Conservation (phyloP, 1,284 basidiomycete genomes). For the Thelephora terrestris region DNA sequence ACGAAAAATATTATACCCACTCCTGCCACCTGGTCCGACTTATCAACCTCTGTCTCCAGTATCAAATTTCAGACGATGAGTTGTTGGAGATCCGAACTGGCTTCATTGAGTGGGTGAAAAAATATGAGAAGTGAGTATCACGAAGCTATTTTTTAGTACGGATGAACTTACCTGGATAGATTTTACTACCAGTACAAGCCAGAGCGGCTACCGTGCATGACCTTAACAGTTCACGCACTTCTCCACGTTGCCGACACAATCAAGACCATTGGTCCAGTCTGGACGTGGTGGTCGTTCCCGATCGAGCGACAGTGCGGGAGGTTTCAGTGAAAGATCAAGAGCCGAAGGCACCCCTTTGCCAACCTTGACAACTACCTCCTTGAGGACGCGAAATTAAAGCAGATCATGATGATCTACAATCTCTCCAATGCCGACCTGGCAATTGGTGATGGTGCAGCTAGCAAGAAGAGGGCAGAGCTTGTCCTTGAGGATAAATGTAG, state of each 20-base stretch:
- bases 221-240: slow-evolving; percentile 29
- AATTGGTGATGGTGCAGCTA: too few species aligned
- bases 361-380: too few species aligned
- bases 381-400: too few species aligned
- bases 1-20: slow-evolving; percentile 29
- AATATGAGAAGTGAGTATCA: slow-evolving; percentile 30
- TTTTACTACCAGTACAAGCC: slow-evolving; percentile 29
- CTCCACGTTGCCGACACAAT: slow-evolving; percentile 27
- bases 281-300: slow-evolving; percentile 29
- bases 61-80: slow-evolving; percentile 26
- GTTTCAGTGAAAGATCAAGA: not conserved
- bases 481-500: not conserved
- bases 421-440: too few species aligned
- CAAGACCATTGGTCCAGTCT: slow-evolving; percentile 22
- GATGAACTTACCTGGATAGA: slow-evolving; percentile 15
- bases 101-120: slow-evolving; percentile 30
- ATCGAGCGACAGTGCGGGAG: slow-evolving; percentile 23
- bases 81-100: slow-evolving; percentile 22
- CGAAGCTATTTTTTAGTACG: too few species aligned
- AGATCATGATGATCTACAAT: too few species aligned
- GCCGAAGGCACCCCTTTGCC: too few species aligned
- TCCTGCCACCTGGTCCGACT: slow-evolving; percentile 31
- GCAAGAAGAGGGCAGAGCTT: not conserved
- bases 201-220: slow-evolving; percentile 23
- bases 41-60: slow-evolving; percentile 30